These are phyloP conservation scores for Triticum monococcum DNA, from an alignment of 176 grass and related monocot genomes.

Conservation along the genomic window DNA sequence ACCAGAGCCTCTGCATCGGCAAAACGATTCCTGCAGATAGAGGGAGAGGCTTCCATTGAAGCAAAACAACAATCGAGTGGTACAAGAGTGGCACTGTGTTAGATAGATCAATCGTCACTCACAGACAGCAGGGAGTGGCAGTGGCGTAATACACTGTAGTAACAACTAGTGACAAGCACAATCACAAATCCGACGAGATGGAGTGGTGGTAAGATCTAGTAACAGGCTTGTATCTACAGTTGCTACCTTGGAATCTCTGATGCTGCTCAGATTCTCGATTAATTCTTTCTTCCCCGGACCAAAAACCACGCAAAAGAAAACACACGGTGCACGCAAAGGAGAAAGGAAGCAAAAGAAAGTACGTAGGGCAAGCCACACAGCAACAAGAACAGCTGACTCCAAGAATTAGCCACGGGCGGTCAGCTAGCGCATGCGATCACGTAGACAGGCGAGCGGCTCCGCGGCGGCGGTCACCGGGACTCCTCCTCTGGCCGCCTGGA, in stretches of 20 bases:
- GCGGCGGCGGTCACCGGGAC: conserved; percentile 36
- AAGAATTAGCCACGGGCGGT: not conserved
- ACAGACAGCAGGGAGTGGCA: not conserved
- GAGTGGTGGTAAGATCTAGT: not conserved
- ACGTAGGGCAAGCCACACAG: conserved; percentile 14
- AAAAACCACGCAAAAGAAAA: conserved; percentile 34
- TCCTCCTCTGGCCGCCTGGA: conserved; percentile 34
- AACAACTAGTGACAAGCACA: not conserved
- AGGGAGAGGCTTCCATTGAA: not conserved
- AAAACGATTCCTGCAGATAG: not conserved
- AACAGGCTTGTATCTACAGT: conserved; percentile 31
- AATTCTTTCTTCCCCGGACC: not conserved
- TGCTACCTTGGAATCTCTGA: conserved; percentile 20
- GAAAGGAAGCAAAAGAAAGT: not conserved
- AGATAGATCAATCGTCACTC: not conserved
- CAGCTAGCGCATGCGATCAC: not conserved
- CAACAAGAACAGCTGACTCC: not conserved
- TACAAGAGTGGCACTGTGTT: not conserved
- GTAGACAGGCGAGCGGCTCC: not conserved
- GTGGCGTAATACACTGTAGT: not conserved
- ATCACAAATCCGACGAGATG: conserved; percentile 21
- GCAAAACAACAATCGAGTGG: not conserved
- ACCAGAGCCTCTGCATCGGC: not conserved
- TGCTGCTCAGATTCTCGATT: not conserved
- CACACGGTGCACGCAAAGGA: conserved; percentile 12